Evolutionary conservation across 192 early-diverging fungal species (phyloP), one percentile per base, ranked within the genome.

Genomic region (Blastocladiella britannica): DNA sequence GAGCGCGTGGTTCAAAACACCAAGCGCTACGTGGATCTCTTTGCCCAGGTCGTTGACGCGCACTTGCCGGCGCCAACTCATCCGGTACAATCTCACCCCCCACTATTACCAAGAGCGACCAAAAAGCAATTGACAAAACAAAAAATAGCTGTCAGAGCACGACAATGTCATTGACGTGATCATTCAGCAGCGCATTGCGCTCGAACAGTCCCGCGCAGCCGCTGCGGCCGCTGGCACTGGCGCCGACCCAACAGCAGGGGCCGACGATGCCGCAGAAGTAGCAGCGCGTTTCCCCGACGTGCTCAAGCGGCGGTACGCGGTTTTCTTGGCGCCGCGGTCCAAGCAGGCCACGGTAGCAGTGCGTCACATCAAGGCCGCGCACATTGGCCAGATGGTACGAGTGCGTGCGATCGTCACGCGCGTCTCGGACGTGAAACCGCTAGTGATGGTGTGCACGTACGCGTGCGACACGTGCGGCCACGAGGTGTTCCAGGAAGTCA

Each of bases 401-500:
- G 73, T 97, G 37, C 79, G 82, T 53, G 93, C 90, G 27, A 91
- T 97, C 52, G 84, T 97, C 7, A 97, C 91, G 28, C 81, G 90
- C 53, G 89, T 92, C 26, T 82, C 81, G 22, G 90, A 94, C 58
- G 89, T 97, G 23, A 91, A 92, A 56, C 93, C 93, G 9, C 80
- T 88, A 56, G 75, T 87, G 31, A 75, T 80, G 26, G 90, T 97
- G 27, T 77, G 84, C n/a, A 82, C 86, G 6, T 87, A 90, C 69
- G 76, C 75, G 55, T 97, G 93, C 72, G 93, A 97, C 61, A 74
- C 81, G 43, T 97, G 93, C 70, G 91, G 93, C 25, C 69, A 82
- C 65, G 93, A 97, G 72, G 82, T 89, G 56, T 97, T 93, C 72
- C 90, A 97, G 71, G 87, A 90, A 70, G 84, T 94, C 53, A 79